phyloP scores from a whole-genome alignment of 495 filamentous ascomycete genomes.

The Aspergillus taichungensis region DNA sequence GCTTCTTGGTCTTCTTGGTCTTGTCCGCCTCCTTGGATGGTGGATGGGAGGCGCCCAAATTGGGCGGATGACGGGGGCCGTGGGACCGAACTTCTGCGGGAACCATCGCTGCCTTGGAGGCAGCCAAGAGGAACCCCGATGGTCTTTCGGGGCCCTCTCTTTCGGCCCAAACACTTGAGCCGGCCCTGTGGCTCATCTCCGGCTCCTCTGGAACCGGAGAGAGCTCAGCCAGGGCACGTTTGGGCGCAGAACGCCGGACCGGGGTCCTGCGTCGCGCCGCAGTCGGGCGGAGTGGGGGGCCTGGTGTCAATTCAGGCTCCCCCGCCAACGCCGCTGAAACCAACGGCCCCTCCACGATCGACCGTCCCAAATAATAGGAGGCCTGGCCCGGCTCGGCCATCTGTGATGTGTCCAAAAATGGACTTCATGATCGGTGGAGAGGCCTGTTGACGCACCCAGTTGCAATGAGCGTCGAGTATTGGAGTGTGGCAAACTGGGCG shows the following conservation, averaged over 20 bases:
- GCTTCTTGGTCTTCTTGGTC: not conserved
- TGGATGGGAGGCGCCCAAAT: no score
- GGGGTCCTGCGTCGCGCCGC: not conserved
- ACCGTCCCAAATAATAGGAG: not conserved
- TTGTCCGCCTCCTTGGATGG: no score
- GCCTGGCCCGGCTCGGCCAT: not conserved
- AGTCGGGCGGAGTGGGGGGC: conserved; percentile 6
- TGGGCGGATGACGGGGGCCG: no score
- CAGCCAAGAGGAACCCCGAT: not conserved
- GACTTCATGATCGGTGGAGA: not conserved
- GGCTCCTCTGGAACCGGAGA: conserved; percentile 9
- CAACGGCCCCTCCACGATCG: conserved; percentile 6
- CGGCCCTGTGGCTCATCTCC: conserved; percentile 1
- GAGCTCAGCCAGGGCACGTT: conserved; percentile 1
- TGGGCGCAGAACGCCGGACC: not conserved
- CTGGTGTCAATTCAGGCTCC: conserved; percentile 2
- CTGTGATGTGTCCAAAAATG: not conserved
- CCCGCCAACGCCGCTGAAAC: conserved; percentile 8
- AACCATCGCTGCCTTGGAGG: not conserved
- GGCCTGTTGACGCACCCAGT: conserved; percentile 2
- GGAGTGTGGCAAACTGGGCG: not conserved
- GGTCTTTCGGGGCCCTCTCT: not conserved
- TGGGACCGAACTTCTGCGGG: not conserved
- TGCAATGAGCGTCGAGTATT: not conserved
- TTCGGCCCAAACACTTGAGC: conserved; percentile 5